Base-by-base conservation (phyloP, 2,329 filamentous ascomycete species). In the Dothideomycetes sp. region DNA sequence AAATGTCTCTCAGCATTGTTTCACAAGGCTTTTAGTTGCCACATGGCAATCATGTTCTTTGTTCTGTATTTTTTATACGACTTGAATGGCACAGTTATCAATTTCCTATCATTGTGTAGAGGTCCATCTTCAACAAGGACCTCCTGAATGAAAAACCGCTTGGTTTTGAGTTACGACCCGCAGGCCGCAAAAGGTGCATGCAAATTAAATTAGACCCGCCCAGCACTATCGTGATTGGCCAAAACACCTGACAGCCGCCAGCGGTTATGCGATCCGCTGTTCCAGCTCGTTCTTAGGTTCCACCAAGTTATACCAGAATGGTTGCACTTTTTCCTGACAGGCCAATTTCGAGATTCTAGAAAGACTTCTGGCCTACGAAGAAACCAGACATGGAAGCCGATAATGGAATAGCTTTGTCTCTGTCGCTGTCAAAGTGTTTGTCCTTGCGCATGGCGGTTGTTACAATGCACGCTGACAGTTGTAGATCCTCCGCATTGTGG, bases 401-500 rank as follows among this genome's bases (percentile, higher is more conserved):
- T n/a, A n/a, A n/a, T n/a, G n/a, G n/a, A n/a, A n/a, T n/a, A n/a
- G n/a, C n/a, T n/a, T n/a, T n/a, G n/a, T n/a, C n/a, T n/a, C n/a
- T n/a, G n/a, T n/a, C n/a, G n/a, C n/a, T n/a, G n/a, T n/a, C n/a
- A n/a, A n/a, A n/a, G n/a, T n/a, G n/a, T n/a, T n/a, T n/a, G n/a
- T n/a, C n/a, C n/a, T n/a, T n/a, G n/a, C n/a, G n/a, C n/a, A n/a
- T n/a, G n/a, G n/a, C n/a, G n/a, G n/a, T n/a, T n/a, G n/a, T n/a
- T n/a, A n/a, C n/a, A n/a, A n/a, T n/a, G n/a, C n/a, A n/a, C n/a
- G 13, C 22, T 15, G 5, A 17, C 19, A 16, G 13, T 12, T 29
- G 37, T 22, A 40, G 37, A 40, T 40, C 37, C 37, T 40, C 37
- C 37, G 29, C 37, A 40, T 39, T 19, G 17, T 22, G 37, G 27